Evolutionary conservation across 129 eudicot genomes (phyloP).

Genomic region (Flaveria trinervia): DNA sequence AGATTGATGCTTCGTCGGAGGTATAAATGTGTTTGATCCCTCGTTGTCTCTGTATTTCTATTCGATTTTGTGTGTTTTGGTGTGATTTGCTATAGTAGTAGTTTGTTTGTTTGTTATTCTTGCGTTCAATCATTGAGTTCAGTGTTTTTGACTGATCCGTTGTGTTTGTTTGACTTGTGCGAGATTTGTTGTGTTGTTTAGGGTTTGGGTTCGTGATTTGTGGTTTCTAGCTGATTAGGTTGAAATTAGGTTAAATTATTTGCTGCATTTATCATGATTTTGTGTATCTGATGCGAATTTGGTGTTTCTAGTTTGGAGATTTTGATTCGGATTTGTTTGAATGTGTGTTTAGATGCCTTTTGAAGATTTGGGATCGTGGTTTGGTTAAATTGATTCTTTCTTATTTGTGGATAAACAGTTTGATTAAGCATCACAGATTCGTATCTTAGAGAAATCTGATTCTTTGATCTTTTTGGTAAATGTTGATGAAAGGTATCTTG

Average conservation of each 20-base stretch:
- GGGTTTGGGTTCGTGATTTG: constrained; percentile 31
- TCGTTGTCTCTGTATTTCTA: too few species aligned
- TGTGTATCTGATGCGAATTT: background rate
- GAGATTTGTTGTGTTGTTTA: background rate
- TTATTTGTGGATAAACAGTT: background rate
- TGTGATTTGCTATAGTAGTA: background rate
- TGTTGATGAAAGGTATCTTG: constrained; percentile 14
- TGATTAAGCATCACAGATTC: background rate
- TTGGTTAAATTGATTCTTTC: constrained; percentile 9
- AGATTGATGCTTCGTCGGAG: constrained; percentile 49
- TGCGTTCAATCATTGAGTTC: background rate
- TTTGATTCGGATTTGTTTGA: background rate
- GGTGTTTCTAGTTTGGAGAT: background rate
- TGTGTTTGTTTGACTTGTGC: constrained; percentile 15
- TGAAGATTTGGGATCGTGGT: constrained; percentile 3
- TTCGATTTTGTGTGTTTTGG: background rate
- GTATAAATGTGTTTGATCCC: constrained; percentile 25
- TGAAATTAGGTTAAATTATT: background rate
- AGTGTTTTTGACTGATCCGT: constrained; percentile 21
- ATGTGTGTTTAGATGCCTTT: constrained; percentile 3
- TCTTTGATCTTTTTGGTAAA: constrained; percentile 1
- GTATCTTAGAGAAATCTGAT: background rate
- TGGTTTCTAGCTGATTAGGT: constrained; percentile 15
- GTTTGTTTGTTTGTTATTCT: background rate
- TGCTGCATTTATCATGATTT: too few species aligned